These are phyloP conservation scores for Ocimum tenuiflorum DNA, from an alignment of 257 asterid species.

Conservation along the genomic window DNA sequence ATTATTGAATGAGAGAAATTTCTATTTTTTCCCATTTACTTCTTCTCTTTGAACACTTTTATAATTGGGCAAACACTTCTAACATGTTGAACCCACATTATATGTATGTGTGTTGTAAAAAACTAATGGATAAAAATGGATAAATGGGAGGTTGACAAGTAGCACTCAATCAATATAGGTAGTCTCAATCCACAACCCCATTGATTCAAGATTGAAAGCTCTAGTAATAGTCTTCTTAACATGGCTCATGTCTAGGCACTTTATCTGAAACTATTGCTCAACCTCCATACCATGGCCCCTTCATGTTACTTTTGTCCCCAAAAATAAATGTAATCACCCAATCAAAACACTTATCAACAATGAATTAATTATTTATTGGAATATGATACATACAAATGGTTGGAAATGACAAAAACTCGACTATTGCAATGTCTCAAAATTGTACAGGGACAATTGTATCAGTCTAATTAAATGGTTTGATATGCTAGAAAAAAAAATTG, in stretches of 20 bases:
- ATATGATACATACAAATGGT: not conserved
- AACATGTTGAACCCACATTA: not conserved
- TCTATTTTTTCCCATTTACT: too few relatives aligned
- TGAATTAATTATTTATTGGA: not conserved
- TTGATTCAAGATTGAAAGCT: conserved; percentile 4
- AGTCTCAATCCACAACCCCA: conserved; percentile 15
- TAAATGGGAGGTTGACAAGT: conserved; percentile 4
- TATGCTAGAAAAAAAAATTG: too few relatives aligned
- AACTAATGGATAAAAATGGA: not conserved
- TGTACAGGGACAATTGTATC: too few relatives aligned
- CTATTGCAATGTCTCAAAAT: too few relatives aligned
- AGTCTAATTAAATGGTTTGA: too few relatives aligned
- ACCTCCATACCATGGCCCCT: conserved; percentile 27
- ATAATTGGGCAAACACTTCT: not conserved
- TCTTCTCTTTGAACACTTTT: not conserved
- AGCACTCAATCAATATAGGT: not conserved
- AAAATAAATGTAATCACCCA: not conserved
- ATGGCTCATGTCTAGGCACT: conserved; percentile 9
- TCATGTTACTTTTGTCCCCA: conserved; percentile 29
- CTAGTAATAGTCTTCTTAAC: not conserved
- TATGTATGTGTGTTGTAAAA: not conserved
- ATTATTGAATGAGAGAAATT: too few relatives aligned
- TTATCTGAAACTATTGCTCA: conserved; percentile 22
- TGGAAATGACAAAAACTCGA: not conserved
- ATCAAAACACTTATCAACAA: not conserved